Evolutionary conservation across 164 flowering plant species (phyloP).

Genomic region (Stephania yunnanensis): DNA sequence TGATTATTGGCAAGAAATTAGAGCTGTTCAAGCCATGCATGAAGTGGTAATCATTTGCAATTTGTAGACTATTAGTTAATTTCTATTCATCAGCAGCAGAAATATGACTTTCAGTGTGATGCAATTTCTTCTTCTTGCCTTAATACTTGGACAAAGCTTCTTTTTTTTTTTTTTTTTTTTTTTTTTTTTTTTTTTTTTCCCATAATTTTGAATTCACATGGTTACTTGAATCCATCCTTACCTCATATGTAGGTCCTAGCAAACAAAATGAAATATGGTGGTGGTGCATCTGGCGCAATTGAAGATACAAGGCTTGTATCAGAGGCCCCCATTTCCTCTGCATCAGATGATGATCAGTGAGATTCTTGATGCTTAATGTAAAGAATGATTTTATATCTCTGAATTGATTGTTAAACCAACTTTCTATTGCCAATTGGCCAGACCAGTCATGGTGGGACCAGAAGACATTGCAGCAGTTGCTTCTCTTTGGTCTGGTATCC

Average conservation of each 20-base stretch:
- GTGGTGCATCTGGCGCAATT: conserved; percentile 22
- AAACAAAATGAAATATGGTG: conserved; percentile 36
- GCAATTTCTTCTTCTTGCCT: neutral
- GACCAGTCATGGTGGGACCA: conserved; percentile 56
- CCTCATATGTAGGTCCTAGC: conserved; percentile 35
- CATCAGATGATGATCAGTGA: conserved; percentile 45
- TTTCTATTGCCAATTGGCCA: conserved; percentile 24
- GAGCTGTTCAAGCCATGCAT: conserved; percentile 74
- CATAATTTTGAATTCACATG: neutral
- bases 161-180: neutral
- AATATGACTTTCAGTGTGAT: neutral
- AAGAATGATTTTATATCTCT: neutral
- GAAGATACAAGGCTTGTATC: conserved; percentile 23
- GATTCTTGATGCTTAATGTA: conserved; percentile 19
- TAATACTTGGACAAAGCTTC: neutral
- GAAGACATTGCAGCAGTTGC: conserved; percentile 77
- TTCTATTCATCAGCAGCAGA: neutral
- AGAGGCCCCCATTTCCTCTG: conserved; percentile 28
- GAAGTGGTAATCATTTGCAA: conserved; percentile 45
- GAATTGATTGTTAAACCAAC: neutral
- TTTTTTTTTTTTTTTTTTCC: neutral
- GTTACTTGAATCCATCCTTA: neutral
- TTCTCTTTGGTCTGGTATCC: conserved; percentile 82
- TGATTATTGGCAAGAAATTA: conserved; percentile 86
- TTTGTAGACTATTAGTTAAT: neutral